A percentile compares a stretch with the other conserved stretches of the same genome.
Conservation (phyloP, 1,139 yeast species). For the Lodderomyces parapsilosis region DNA sequence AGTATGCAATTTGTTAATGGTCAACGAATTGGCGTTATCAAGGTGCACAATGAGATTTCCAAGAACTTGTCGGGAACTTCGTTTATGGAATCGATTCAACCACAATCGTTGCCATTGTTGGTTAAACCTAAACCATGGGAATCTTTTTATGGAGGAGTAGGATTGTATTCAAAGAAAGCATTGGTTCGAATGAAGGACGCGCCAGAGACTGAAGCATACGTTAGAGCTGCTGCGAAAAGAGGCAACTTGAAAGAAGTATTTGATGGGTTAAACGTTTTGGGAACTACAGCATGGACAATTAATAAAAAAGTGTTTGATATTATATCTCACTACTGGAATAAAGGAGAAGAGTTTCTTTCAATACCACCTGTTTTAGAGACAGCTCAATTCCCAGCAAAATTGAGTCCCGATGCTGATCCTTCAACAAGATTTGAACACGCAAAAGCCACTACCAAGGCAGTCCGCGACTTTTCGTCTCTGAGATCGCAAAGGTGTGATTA, state of each 20-base stretch:
- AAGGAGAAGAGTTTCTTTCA: constrained; percentile 74
- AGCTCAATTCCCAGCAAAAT: constrained; percentile 61
- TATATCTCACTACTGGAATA: constrained; percentile 81
- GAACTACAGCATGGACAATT: constrained; percentile 90
- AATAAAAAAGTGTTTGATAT: constrained; percentile 69
- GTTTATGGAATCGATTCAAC: constrained; percentile 68
- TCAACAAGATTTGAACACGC: constrained; percentile 67
- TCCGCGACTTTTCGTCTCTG: constrained; percentile 61
- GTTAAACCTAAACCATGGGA: constrained; percentile 89
- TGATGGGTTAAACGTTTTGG: constrained; percentile 84
- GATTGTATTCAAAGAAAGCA: constrained; percentile 58
- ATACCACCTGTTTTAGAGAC: constrained; percentile 67
- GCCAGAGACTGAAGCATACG: constrained; percentile 86
- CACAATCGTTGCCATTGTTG: constrained; percentile 92
- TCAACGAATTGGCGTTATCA: constrained; percentile 76
- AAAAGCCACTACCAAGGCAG: constrained; percentile 52
- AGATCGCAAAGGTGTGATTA: constrained; percentile 92
- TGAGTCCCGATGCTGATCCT: constrained; percentile 72
- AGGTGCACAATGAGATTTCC: constrained; percentile 68
- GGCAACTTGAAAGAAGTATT: constrained; percentile 66
- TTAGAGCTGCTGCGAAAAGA: constrained; percentile 77
- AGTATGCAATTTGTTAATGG: constrained; percentile 81
- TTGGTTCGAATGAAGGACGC: constrained; percentile 80
- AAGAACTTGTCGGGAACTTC: constrained; percentile 67
- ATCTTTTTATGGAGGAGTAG: constrained; percentile 80